phyloP scores from a whole-genome alignment of 148 eudicot species.

The Dianthus caryophyllus region DNA sequence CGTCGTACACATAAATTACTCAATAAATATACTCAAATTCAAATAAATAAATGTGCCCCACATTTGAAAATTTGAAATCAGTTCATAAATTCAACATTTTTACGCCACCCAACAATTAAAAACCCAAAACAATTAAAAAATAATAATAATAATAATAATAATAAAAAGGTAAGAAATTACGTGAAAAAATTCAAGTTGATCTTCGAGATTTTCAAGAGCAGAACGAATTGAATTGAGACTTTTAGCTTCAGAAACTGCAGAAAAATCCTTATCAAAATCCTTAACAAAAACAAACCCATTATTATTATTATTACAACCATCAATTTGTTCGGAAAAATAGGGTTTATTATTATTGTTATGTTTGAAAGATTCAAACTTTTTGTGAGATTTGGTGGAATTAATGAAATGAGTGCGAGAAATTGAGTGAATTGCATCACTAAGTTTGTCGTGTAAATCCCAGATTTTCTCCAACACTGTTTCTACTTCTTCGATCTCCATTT shows the following conservation, averaged over 20 bases:
- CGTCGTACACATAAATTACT: too few species aligned
- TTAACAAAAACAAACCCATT: conserved; percentile 65
- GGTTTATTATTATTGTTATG: too few species aligned
- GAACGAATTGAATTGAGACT: conserved; percentile 77
- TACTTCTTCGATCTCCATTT: conserved; percentile 64
- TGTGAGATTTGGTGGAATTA: conserved; percentile 42
- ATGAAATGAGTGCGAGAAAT: conserved; percentile 73
- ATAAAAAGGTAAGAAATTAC: conserved; percentile 31
- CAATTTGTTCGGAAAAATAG: conserved; percentile 13
- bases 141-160: background rate
- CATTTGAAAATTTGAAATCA: background rate
- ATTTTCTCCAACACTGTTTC: conserved; percentile 74
- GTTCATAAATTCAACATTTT: background rate
- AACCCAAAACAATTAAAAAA: background rate
- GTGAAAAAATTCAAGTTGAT: conserved; percentile 87
- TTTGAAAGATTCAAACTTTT: conserved; percentile 20
- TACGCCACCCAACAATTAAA: background rate
- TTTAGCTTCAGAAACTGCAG: conserved; percentile 73
- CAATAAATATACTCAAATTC: too few species aligned
- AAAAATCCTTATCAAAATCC: conserved; percentile 50
- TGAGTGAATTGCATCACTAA: conserved; percentile 91
- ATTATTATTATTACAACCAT: conserved; percentile 5
- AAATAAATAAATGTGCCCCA: background rate
- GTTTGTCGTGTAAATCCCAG: conserved; percentile 92
- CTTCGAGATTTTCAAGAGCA: conserved; percentile 87